phyloP scores from a whole-genome alignment of 257 asterid genomes.

The Avicennia marina region DNA sequence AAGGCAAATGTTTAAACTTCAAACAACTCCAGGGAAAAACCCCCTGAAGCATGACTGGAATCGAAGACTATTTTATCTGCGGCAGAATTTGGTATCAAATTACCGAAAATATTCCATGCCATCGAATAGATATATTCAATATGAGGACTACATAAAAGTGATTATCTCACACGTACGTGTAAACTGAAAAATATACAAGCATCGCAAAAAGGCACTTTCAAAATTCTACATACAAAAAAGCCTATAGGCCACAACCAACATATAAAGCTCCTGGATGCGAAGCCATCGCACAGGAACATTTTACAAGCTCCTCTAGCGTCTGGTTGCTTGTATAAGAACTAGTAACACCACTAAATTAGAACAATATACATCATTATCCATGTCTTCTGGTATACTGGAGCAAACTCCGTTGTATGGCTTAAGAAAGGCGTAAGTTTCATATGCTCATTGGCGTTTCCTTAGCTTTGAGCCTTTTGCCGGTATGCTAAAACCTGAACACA shows the following conservation, averaged over 20 bases:
- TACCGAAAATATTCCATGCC: too few species aligned
- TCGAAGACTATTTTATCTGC: too few species aligned
- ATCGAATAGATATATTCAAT: too few species aligned
- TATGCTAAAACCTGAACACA: constrained; percentile 64
- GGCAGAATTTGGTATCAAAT: too few species aligned
- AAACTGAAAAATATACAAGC: too few species aligned
- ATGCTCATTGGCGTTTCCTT: constrained; percentile 13
- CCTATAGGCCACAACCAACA: constrained; percentile 11
- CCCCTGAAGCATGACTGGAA: too few species aligned
- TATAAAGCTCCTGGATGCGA: constrained; percentile 12
- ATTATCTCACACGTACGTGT: too few species aligned
- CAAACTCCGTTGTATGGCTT: constrained; percentile 16
- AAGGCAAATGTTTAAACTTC: too few species aligned
- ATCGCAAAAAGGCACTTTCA: too few species aligned
- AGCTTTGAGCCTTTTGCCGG: constrained; percentile 36
- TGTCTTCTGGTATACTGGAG: constrained; percentile 12
- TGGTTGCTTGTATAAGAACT: constrained; percentile 10
- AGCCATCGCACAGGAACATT: constrained; percentile 14
- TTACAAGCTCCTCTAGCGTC: constrained; percentile 18
- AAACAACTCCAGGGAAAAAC: too few species aligned
- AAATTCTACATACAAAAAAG: constrained; percentile 9
- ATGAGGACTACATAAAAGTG: too few species aligned
- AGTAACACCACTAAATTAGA: constrained; percentile 15
- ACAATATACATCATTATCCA: constrained; percentile 17
- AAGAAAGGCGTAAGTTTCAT: not conserved